Conservation (phyloP, 2,329 filamentous ascomycete genomes). For the Alternaria conjuncta region DNA sequence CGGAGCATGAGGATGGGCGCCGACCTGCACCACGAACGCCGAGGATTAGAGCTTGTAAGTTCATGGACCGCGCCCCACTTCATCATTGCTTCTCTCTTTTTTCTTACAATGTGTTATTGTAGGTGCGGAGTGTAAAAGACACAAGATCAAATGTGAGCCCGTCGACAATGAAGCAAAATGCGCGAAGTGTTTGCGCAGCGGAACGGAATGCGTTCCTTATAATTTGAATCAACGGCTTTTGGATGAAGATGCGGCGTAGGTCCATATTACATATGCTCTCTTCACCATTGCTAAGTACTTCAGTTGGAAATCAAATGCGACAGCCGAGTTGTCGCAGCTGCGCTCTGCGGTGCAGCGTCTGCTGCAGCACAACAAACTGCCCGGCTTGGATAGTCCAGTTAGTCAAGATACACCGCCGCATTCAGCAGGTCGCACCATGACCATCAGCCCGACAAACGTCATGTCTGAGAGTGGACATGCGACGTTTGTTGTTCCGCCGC, state of each 20-base stretch:
- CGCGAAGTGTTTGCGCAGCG: slow-evolving; percentile 42
- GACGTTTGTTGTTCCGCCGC: slow-evolving; percentile 33
- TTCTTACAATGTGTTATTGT: background rate
- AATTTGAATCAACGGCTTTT: slow-evolving; percentile 42
- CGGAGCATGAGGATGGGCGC: slow-evolving; percentile 35
- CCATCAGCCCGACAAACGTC: slow-evolving; percentile 33
- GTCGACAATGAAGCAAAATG: slow-evolving; percentile 42
- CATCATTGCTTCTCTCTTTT: background rate
- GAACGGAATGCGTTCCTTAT: slow-evolving; percentile 85
- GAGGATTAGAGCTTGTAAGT: slow-evolving; percentile 38
- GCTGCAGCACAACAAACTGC: slow-evolving; percentile 36
- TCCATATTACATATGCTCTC: background rate
- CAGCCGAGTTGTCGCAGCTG: slow-evolving; percentile 32
- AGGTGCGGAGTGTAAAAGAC: slow-evolving; percentile 45
- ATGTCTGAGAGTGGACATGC: slow-evolving; percentile 32
- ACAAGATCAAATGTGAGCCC: slow-evolving; percentile 46
- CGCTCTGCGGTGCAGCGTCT: slow-evolving; percentile 37
- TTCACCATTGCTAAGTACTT: background rate
- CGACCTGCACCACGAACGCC: slow-evolving; percentile 33
- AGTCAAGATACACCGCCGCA: slow-evolving; percentile 19
- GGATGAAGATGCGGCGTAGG: slow-evolving; percentile 43
- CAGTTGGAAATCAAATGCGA: slow-evolving; percentile 43
- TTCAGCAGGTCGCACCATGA: slow-evolving; percentile 15
- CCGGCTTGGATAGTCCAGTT: slow-evolving; percentile 24
- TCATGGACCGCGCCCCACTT: background rate